Evolutionary conservation across 2,329 filamentous ascomycete species (phyloP).

Genomic region (Tolypocladium guangdongense): DNA sequence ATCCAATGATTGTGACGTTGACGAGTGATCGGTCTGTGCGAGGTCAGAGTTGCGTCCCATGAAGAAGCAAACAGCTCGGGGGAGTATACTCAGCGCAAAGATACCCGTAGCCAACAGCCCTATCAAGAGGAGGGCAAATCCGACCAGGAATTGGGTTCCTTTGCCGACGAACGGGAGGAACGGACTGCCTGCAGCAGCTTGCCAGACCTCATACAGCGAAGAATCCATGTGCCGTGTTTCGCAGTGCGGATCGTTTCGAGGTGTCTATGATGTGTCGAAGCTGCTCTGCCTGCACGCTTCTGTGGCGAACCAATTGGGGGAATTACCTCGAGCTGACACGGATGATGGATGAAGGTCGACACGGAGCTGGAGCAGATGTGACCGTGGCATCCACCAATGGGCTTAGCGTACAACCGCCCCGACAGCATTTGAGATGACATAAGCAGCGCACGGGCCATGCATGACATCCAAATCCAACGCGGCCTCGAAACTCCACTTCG

Average conservation of each 20-base stretch:
- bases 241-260: not conserved
- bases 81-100: slow-evolving; percentile 70
- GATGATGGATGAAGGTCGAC: not conserved
- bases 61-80: not conserved
- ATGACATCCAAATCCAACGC: not conserved
- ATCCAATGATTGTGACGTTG: slow-evolving; percentile 65
- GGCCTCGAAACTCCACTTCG: not conserved
- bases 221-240: slow-evolving; percentile 52
- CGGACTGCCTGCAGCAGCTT: slow-evolving; percentile 78
- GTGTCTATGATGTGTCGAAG: not conserved
- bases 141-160: slow-evolving; percentile 72
- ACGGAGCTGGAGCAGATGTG: slow-evolving; percentile 6
- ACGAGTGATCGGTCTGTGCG: slow-evolving; percentile 64
- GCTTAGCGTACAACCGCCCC: slow-evolving; percentile 15
- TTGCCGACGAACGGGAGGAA: slow-evolving; percentile 75
- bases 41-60: slow-evolving; percentile 2
- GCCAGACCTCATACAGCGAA: slow-evolving; percentile 83
- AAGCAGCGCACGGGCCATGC: slow-evolving; percentile 17
- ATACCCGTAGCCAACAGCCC: slow-evolving; percentile 64
- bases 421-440: slow-evolving; percentile 11
- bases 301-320: not conserved
- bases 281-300: not conserved
- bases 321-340: not conserved
- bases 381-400: slow-evolving; percentile 21
- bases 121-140: slow-evolving; percentile 61